Base-by-base conservation (phyloP, 345 rosid genomes). In the Bruguiera sexangula region DNA sequence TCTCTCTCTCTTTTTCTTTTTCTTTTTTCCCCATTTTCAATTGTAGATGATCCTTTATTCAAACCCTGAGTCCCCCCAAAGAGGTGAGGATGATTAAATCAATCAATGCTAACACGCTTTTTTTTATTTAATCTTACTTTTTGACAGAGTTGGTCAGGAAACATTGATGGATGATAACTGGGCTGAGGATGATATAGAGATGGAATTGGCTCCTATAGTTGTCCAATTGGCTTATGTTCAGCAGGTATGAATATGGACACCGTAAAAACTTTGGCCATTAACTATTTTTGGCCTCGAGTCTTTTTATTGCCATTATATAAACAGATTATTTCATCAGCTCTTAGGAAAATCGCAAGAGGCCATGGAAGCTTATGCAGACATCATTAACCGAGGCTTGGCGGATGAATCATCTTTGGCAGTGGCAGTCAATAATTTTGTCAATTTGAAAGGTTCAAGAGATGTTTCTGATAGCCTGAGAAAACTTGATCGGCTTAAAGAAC, bases 201-300 rank as follows among this genome's bases (percentile, higher is more conserved):
- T 67, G 72, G 99, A 95, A 88, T 75, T 95, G 71, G 86, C 96
- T 72, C 99, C 96, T 32, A 86, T 95, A 53, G 53, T 84, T 67
- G 99, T 90, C 58, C 99, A 95, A 56, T 71, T 95, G 81, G 96
- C 96, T 69, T 89, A 90, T 78, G 93, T 88, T 65, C 89, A 86
- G 74, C 97, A 88, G 95, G 99, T 93, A 79, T 48, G 61, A 24
- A 59, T 51, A 64, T 60, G 19, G 30, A 46, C 36, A 32, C 69
- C 13, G 1, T 54, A 6, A 0, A 68, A 15, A 60, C 36, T 21
- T 34, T 81, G 39, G 7, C 18, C 20, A 3, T 56, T 30, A 18
- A 18, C 8, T 20, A 62, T 73, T 50, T 48, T 58, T 21, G 54
- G 51, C 20, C 32, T 22, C 2, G 60, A 50, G 63, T 68, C 18